Base-by-base conservation (phyloP, 257 asterid species). In the Avicennia marina region DNA sequence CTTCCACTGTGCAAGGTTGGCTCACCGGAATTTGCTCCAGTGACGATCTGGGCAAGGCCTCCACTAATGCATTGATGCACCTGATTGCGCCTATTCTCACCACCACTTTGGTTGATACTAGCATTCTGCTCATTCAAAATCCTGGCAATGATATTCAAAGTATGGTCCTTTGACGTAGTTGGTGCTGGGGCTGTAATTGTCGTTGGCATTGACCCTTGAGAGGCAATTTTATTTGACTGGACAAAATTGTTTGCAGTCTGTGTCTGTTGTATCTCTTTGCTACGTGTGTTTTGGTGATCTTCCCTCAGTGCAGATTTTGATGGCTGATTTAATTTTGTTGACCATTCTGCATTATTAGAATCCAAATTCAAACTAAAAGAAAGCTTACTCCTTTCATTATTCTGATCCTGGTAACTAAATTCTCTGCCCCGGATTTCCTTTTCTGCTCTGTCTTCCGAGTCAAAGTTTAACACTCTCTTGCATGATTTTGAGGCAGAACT, bases 121-220 rank as follows among this genome's bases (percentile, higher is more conserved):
- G 65, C 63, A 62, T 68, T 87, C 63, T 36, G 77, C 57, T 57
- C 41, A 34, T 64, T 82, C 53, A 82, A 52, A 66, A 42, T 73
- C 77, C 90, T 76, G 24, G 90, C 94, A 18, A 79, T 66, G 76
- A 57, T 72, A 74, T 90, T 82, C 73, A 82, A 64, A n/a, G 79
- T 61, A 51, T 53, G 87, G 48, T 75, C 82, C 61, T 68, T 81
- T 11, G 62, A 25, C 18, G 79, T 32, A 51, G 53, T 15, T 53
- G 69, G 15, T 8, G 60, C 53, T 33, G 68, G 56, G 56, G 62
- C 55, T 33, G 55, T 55, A 62, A 70, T 48, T 39, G 45, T 47
- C 40, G 22, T 49, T 36, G 69, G 68, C 55, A 48, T 52, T 29
- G 74, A 60, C 32, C 59, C 74, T 46, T 51, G 81, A 61, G 73